Conservation (phyloP, 2,329 filamentous ascomycete genomes). For the Colletotrichum gloeosporioides region DNA sequence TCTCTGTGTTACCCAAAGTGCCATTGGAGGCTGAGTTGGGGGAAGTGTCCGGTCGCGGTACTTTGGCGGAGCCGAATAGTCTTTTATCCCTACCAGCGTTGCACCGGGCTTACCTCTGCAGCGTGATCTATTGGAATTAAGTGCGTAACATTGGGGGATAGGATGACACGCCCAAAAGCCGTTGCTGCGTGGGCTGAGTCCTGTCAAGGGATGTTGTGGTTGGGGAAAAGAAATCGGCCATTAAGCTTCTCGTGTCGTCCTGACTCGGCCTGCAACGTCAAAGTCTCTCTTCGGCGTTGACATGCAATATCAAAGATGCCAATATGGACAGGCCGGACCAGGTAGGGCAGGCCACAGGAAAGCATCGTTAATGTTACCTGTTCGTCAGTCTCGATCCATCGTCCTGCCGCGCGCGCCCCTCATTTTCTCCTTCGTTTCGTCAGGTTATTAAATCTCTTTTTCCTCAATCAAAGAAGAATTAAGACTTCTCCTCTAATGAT, state of each 20-base stretch:
- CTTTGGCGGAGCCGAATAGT: not conserved
- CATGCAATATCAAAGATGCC: not conserved
- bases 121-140: not conserved
- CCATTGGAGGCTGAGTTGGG: not conserved
- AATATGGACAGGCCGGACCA: not conserved
- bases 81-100: not conserved
- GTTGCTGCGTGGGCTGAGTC: not conserved
- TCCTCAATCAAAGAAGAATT: not conserved
- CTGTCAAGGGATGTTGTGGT: not conserved
- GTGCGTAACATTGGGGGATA: not conserved
- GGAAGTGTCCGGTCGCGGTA: not conserved
- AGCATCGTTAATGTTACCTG: not conserved
- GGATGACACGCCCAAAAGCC: not conserved
- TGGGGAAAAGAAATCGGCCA: not conserved
- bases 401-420: not conserved
- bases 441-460: not conserved
- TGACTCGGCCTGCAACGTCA: constrained; percentile 12
- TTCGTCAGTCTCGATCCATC: not conserved
- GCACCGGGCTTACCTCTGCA: not conserved
- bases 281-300: not conserved
- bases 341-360: not conserved
- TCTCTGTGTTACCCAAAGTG: not conserved
- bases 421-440: not conserved
- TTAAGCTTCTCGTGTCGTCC: constrained; percentile 2
- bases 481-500: not conserved